Base-by-base conservation (phyloP, 176 grass and related monocot genomes). In the Musa acuminata region DNA sequence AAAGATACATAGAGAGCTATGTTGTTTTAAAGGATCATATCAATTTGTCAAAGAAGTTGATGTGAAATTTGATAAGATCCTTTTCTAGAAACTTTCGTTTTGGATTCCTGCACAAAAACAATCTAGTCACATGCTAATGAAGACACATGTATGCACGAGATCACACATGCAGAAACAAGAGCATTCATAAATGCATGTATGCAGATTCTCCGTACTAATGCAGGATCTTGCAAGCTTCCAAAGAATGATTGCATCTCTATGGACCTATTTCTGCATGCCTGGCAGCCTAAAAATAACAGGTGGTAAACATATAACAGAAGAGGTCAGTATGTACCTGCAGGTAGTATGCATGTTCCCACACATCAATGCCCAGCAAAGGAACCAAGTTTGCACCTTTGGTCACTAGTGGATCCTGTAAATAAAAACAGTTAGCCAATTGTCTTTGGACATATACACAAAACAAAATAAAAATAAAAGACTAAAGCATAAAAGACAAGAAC, bases 271-370 rank as follows among this genome's bases (percentile, higher is more conserved):
- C 3, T n/a, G 6, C 3, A 20, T 60, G 57, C 19, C 7, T 43
- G 35, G 19, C 27, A n/a, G 9, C 16, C 35, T 69, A 49, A 11
- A 49, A 49, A 49, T 19, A 69, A 1, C 10, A 50, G 11, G 8
- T 9, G 29, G 23, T 69, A n/a, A 69, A 69, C 57, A 20, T n/a
- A 43, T 43, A 5, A 43, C 35, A 43, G 35, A 6, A 60, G 57
- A 60, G n/a, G 57, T 60, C 8, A 8, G 57, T 20, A 60, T 60
- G 84, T 88, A 93, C 95, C 95, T 99, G 95, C 50, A 99, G 81
- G 80, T 99, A 99, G 84, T 99, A 99, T 0, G 95, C 95, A 78
- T 99, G 95, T 79, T 99, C 95, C 95, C 95, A 99, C 54, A 94
- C 95, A 89, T 99, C 95, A 78, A 99, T 89, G 29, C 95, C 95